phyloP scores from a whole-genome alignment of 2,329 filamentous ascomycete species.

The Magnaporthiopsis incrustans region DNA sequence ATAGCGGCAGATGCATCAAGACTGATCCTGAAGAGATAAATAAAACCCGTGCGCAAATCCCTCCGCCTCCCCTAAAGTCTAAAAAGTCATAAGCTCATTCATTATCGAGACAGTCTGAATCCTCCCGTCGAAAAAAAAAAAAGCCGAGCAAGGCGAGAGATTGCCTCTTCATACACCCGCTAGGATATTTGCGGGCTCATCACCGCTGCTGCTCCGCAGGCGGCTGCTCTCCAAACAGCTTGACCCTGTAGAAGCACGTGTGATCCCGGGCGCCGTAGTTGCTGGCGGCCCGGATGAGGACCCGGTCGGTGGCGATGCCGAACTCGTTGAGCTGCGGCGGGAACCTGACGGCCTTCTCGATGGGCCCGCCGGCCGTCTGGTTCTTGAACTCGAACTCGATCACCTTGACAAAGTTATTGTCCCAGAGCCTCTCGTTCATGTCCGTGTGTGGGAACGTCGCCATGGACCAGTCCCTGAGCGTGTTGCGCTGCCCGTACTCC shows the following conservation, averaged over 20 bases:
- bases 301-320: conserved; percentile 38
- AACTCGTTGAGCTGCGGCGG: conserved; percentile 41
- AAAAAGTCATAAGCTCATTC: neutral
- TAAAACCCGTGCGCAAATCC: neutral
- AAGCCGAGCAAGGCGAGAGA: neutral
- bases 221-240: conserved; percentile 42
- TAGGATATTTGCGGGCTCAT: neutral
- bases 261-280: conserved; percentile 52
- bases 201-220: neutral
- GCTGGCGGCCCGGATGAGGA: conserved; percentile 46
- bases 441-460: conserved; percentile 29
- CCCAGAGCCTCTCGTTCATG: conserved; percentile 19
- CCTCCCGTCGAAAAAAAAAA: neutral
- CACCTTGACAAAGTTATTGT: conserved; percentile 46
- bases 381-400: conserved; percentile 47
- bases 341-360: conserved; percentile 42
- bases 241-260: conserved; percentile 59
- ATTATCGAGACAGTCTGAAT: neutral
- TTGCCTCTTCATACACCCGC: neutral
- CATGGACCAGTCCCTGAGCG: conserved; percentile 31
- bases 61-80: neutral
- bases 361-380: conserved; percentile 29
- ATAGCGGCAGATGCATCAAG: neutral
- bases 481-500: conserved; percentile 31
- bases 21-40: neutral